A percentile compares a stretch with the other conserved stretches of the same genome.
phyloP scores from a whole-genome alignment of 768 basidiomycete species.

The Hemileccinum rubropunctum region DNA sequence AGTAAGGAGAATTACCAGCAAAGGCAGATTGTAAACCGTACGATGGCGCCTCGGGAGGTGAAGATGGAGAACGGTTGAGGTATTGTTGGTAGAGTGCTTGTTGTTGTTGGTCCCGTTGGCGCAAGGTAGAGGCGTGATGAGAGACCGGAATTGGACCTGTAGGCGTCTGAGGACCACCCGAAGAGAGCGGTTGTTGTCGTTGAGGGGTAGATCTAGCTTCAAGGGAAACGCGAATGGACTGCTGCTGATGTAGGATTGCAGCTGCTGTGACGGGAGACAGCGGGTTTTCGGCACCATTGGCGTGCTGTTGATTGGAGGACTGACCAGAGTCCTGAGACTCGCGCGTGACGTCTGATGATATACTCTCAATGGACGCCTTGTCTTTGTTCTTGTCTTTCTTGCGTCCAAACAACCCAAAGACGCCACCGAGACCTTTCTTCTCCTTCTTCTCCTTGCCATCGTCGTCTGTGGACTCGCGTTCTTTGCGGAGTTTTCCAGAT shows the following conservation, averaged over 20 bases:
- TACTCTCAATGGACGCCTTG: conserved; percentile 48
- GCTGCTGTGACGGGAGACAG: conserved; percentile 51
- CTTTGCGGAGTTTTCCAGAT: conserved; percentile 44
- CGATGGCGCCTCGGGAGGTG: conserved; percentile 70
- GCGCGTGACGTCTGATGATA: conserved; percentile 48
- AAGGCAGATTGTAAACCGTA: conserved; percentile 76
- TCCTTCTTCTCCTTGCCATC: conserved; percentile 55
- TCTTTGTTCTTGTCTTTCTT: conserved; percentile 76
- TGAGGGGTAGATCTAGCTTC: conserved; percentile 21
- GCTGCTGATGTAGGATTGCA: conserved; percentile 61
- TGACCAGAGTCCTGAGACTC: conserved; percentile 65
- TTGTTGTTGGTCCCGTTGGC: conserved; percentile 86
- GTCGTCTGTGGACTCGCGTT: conserved; percentile 41
- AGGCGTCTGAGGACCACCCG: conserved; percentile 28
- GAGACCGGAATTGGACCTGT: conserved; percentile 45
- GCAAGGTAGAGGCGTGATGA: conserved; percentile 62
- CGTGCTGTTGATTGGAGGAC: conserved; percentile 44
- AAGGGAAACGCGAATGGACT: conserved; percentile 21
- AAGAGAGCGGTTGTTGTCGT: conserved; percentile 23
- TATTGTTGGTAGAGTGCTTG: conserved; percentile 87
- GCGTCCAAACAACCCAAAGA: conserved; percentile 76
- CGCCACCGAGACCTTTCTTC: conserved; percentile 64
- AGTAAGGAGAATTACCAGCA: conserved; percentile 44
- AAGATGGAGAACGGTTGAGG: conserved; percentile 81
- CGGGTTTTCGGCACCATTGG: conserved; percentile 21